These are phyloP conservation scores for Syzygium syzygioides DNA, from an alignment of 441 rosid species.

Conservation along the genomic window DNA sequence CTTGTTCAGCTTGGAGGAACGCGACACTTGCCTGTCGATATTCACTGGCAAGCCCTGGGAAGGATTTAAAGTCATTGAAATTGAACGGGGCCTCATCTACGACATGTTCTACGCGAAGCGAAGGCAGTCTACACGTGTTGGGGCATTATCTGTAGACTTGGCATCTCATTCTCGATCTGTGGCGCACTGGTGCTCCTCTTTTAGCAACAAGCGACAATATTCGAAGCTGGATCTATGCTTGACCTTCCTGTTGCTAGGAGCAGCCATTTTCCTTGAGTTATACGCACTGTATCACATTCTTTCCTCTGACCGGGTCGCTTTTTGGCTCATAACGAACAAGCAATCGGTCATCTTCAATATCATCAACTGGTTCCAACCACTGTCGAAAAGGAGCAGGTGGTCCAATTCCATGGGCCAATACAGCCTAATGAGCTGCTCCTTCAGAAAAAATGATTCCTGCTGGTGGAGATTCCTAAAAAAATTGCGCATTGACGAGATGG, in stretches of 20 bases:
- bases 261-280: not conserved
- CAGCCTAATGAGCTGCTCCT: not conserved
- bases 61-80: not conserved
- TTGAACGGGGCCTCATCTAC: not conserved
- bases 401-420: not conserved
- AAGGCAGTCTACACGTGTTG: not conserved
- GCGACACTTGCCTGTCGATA: not conserved
- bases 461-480: not conserved
- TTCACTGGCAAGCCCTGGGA: not conserved
- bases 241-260: not conserved
- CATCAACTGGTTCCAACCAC: not conserved
- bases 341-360: not conserved
- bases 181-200: not conserved
- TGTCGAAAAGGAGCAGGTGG: not conserved
- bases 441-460: not conserved
- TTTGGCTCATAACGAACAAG: not conserved
- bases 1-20: not conserved
- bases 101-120: not conserved
- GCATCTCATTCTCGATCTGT: not conserved
- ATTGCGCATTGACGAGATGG: not conserved
- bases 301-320: not conserved
- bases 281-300: not conserved
- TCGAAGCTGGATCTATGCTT: not conserved
- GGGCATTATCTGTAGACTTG: not conserved
- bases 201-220: not conserved